phyloP scores from a whole-genome alignment of 768 basidiomycete genomes.

The Mycena albidolilacea region DNA sequence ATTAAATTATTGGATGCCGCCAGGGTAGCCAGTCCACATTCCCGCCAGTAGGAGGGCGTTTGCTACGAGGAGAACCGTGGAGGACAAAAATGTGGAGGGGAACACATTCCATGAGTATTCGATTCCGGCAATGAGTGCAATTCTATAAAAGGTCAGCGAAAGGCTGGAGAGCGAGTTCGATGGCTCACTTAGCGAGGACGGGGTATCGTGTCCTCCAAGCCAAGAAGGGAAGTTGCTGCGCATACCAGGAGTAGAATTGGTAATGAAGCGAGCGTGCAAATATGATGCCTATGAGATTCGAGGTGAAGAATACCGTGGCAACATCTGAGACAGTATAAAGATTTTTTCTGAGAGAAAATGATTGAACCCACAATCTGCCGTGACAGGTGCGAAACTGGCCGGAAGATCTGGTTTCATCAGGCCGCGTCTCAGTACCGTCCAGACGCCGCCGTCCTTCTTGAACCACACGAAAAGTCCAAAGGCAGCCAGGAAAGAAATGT shows the following conservation, averaged over 20 bases:
- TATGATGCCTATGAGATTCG: constrained; percentile 91
- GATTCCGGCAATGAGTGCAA: constrained; percentile 70
- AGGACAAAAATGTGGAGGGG: constrained; percentile 83
- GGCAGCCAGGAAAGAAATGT: constrained; percentile 68
- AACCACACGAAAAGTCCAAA: constrained; percentile 89
- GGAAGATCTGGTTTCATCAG: constrained; percentile 66
- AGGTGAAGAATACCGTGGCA: constrained; percentile 87
- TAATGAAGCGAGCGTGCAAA: constrained; percentile 97
- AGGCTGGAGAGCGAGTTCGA: constrained; percentile 10
- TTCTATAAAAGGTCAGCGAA: constrained; percentile 55
- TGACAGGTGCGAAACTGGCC: constrained; percentile 61
- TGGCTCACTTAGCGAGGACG: constrained; percentile 69
- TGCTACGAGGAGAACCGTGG: constrained; percentile 65
- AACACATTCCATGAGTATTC: constrained; percentile 93
- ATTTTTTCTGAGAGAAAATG: constrained; percentile 12
- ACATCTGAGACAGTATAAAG: constrained; percentile 67
- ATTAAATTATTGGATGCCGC: constrained; percentile 36
- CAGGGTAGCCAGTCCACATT: constrained; percentile 52
- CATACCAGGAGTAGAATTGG: constrained; percentile 99
- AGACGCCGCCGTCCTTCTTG: constrained; percentile 76
- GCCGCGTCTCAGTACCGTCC: constrained; percentile 67
- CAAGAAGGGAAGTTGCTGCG: constrained; percentile 89
- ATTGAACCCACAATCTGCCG: constrained; percentile 74
- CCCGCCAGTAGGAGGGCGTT: constrained; percentile 69
- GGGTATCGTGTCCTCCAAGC: constrained; percentile 83